A percentile compares a stretch with the other conserved stretches of the same genome.
Evolutionary conservation across 805 yeast species (phyloP).

Genomic region (Candida qinlingensis): DNA sequence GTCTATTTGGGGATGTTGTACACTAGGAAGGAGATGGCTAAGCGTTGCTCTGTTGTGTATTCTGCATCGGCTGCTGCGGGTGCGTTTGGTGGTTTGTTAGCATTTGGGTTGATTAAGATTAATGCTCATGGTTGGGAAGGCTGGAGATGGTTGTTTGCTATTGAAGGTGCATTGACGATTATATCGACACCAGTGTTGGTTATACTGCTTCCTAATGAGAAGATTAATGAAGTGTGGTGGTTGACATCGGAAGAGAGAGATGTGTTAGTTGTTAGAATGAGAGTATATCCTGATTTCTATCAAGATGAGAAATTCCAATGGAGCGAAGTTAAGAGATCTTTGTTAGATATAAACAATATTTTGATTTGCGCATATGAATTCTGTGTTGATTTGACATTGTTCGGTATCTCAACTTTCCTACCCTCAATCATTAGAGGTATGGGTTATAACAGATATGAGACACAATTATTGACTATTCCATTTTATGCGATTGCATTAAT

Average conservation of each 20-base stretch:
- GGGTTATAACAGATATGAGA: constrained; percentile 36
- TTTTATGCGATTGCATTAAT: constrained; percentile 33
- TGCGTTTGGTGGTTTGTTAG: constrained; percentile 52
- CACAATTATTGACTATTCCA: constrained; percentile 42
- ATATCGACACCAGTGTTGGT: constrained; percentile 31
- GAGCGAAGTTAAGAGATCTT: constrained; percentile 32
- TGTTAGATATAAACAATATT: constrained; percentile 33
- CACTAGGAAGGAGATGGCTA: constrained; percentile 42
- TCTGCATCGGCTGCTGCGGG: constrained; percentile 31
- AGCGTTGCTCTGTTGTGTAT: constrained; percentile 30
- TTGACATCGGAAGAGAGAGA: constrained; percentile 36
- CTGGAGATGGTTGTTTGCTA: constrained; percentile 47
- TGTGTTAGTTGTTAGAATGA: constrained; percentile 30
- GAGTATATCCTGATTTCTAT: constrained; percentile 30
- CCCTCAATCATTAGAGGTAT: constrained; percentile 40
- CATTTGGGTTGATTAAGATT: constrained; percentile 39
- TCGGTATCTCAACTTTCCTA: constrained; percentile 41
- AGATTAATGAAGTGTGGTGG: constrained; percentile 32
- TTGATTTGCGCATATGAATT: constrained; percentile 36
- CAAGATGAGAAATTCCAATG: constrained; percentile 33
- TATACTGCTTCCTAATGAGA: constrained; percentile 34
- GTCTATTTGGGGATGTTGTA: constrained; percentile 44
- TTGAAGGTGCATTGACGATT: constrained; percentile 43
- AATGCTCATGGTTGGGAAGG: constrained; percentile 36
- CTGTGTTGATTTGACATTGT: constrained; percentile 37